phyloP scores from a whole-genome alignment of 2,329 filamentous ascomycete genomes.

The Cordyceps farinosa region DNA sequence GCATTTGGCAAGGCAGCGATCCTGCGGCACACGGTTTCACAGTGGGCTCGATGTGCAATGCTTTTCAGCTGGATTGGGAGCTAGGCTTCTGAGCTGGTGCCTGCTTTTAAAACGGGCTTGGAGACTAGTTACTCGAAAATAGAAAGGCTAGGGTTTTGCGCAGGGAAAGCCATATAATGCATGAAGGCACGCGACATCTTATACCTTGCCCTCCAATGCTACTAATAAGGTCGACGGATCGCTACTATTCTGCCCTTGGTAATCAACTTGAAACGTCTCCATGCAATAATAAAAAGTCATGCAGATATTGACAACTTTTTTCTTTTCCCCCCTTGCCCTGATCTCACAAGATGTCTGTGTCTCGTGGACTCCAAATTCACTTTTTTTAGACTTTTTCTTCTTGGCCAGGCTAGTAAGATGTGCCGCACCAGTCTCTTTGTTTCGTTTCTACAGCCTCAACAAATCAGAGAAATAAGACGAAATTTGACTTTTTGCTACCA shows the following conservation, averaged over 20 bases:
- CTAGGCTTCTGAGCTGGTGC: neutral
- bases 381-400: neutral
- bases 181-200: conserved; percentile 6
- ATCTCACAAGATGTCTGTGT: neutral
- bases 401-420: neutral
- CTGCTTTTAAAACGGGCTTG: neutral
- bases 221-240: neutral
- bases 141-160: neutral
- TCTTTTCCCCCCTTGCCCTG: neutral
- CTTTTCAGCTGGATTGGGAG: conserved; percentile 1
- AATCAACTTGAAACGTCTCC: conserved; percentile 9
- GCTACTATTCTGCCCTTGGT: neutral
- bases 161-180: neutral
- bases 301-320: neutral
- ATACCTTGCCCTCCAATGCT: neutral
- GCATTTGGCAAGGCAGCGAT: neutral
- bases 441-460: conserved; percentile 1
- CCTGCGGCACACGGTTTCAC: conserved; percentile 2
- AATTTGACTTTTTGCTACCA: neutral
- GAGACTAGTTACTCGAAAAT: neutral
- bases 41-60: neutral
- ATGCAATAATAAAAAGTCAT: neutral
- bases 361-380: neutral
- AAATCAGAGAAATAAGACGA: neutral
- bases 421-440: neutral